These are phyloP conservation scores for Corylus americana DNA, from an alignment of 306 rosid species.

Conservation along the genomic window DNA sequence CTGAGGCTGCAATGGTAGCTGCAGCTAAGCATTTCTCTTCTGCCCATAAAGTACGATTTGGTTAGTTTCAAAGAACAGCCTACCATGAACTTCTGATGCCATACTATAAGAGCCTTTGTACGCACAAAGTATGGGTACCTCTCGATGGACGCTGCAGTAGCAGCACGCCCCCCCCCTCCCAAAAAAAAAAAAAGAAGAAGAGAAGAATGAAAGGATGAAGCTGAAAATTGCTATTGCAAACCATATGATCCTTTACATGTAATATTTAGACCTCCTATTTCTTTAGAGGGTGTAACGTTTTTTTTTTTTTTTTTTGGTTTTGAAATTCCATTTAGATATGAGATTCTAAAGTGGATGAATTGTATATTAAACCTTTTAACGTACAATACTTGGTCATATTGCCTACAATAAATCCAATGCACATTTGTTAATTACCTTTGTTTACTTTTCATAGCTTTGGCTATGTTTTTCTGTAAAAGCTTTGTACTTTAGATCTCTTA, in stretches of 20 bases:
- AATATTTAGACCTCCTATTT: not conserved
- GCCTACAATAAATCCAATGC: no score
- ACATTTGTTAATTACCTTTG: no score
- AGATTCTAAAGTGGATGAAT: no score
- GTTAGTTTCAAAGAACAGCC: not conserved
- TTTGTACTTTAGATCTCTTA: no score
- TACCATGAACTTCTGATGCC: no score
- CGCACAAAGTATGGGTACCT: not conserved
- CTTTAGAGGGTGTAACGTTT: not conserved
- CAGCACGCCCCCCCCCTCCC: not conserved
- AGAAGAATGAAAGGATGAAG: not conserved
- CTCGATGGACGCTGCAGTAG: not conserved
- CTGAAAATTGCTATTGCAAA: not conserved
- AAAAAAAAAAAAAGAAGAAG: not conserved
- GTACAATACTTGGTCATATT: no score
- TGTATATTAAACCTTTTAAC: no score
- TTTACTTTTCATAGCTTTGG: no score
- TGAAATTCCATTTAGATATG: no score
- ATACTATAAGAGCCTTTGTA: no score
- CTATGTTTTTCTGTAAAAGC: no score
- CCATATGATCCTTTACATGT: not conserved
- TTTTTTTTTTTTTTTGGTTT: no score
- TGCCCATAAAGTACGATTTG: constrained; percentile 18
- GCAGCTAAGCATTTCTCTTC: constrained; percentile 30
- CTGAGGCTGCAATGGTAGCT: constrained; percentile 7